These are phyloP conservation scores for Debaryomycetaceae sp. DNA, from an alignment of 1,139 yeast genomes.

Conservation along the genomic window DNA sequence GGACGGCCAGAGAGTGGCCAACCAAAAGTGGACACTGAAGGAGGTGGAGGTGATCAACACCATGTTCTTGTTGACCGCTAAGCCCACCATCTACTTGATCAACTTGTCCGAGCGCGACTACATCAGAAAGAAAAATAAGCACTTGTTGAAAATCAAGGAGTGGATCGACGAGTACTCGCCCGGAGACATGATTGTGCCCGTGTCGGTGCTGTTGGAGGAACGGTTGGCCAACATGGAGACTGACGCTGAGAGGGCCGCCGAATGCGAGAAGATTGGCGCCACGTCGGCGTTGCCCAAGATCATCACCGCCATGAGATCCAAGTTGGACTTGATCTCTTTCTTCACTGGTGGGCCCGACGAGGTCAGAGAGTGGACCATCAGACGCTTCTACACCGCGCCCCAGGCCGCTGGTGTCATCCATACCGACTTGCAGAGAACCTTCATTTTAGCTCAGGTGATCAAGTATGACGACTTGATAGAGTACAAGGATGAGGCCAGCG, in stretches of 20 bases:
- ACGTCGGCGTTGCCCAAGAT: conserved; percentile 86
- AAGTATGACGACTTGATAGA: conserved; percentile 68
- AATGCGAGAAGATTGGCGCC: conserved; percentile 83
- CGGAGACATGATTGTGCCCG: conserved; percentile 92
- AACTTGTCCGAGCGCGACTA: conserved; percentile 93
- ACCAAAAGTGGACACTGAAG: conserved; percentile 82
- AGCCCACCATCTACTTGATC: conserved; percentile 92
- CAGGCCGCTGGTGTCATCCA: conserved; percentile 95
- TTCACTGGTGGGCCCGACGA: conserved; percentile 91
- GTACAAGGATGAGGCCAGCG: conserved; percentile 77
- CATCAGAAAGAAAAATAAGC: conserved; percentile 96
- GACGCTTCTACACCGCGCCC: conserved; percentile 76
- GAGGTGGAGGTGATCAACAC: conserved; percentile 87
- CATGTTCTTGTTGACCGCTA: conserved; percentile 88
- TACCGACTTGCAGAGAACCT: conserved; percentile 79
- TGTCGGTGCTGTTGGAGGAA: conserved; percentile 90
- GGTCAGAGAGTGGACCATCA: conserved; percentile 88
- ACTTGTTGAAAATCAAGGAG: conserved; percentile 83
- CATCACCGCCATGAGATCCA: conserved; percentile 77
- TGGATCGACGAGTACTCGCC: conserved; percentile 95
- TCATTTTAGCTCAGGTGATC: conserved; percentile 82
- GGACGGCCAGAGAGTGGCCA: conserved; percentile 85
- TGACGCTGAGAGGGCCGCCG: conserved; percentile 89
- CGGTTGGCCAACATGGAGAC: conserved; percentile 83
- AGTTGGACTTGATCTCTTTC: conserved; percentile 77